Base-by-base conservation (phyloP, 352 stramenopile species). In the Phytophthora hybrid region DNA sequence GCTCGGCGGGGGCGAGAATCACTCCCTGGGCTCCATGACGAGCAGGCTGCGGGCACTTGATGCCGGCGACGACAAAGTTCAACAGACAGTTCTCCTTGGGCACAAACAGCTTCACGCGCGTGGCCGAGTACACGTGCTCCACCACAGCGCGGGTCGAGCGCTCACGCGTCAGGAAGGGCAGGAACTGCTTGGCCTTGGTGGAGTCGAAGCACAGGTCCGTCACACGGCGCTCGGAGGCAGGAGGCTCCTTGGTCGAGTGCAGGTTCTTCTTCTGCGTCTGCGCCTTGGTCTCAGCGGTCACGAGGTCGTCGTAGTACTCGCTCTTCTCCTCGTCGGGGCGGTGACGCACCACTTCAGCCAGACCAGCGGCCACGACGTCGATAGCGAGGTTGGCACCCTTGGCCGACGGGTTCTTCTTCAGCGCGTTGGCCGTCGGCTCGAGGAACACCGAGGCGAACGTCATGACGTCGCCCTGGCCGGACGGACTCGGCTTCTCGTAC, bases 11-110 rank as follows among this genome's bases (percentile, higher is more conserved):
- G 44, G 85, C 83, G 19, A 93, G 85, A 46, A 98, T 90, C 23
- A 98, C 94, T 58, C 95, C 95, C 58, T 95, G 90, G 66, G 88
- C 91, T 49, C 90, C 96, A 51, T 95, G 90, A 19, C 87, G 84
- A 14, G 92, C 90, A 59, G 89, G 83, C 69, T 97, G 88, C 10
- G 95, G 94, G 31, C 89, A 93, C 62, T 97, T 95, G 63, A 98
- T 85, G 32, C 93, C 93, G 0, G 92, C 90, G 44, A 99, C 70
- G 7, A 96, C 87, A 69, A 98, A 96, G 76, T 98, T 98, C 60
- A 99, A 89, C 62, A 97, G 89, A 81, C 94, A 99, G 83, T 99
- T 99, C 74, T 99, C 97, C 68, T 97, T 97, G 41, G 97, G 97
- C 29, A 99, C 88, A 59, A 96, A 96, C 9, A 99, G 66, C 78